Conservation (phyloP, 192 early-diverging fungal genomes). For the Podila minutissima region DNA sequence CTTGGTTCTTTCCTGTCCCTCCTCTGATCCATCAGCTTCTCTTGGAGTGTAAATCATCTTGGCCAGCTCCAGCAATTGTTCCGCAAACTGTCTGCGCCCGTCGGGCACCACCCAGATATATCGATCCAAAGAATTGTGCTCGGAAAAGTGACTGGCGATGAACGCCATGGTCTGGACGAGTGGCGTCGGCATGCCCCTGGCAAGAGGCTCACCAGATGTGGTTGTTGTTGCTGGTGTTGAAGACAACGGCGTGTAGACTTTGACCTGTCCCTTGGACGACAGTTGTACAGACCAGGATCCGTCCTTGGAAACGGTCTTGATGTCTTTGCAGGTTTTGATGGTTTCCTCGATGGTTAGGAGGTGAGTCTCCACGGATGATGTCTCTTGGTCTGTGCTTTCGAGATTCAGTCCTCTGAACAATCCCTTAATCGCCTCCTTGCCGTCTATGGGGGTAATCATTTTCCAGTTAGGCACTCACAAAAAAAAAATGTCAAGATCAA, state of each 20-base stretch:
- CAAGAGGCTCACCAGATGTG: not conserved
- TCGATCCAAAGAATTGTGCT: not conserved
- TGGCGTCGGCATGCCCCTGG: slow-evolving; percentile 4
- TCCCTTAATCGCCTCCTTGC: not conserved
- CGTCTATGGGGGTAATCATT: not conserved
- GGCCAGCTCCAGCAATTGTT: slow-evolving; percentile 20
- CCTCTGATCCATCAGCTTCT: not conserved
- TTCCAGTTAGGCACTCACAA: too few relatives aligned
- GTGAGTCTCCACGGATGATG: not conserved
- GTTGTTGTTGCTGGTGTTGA: not conserved
- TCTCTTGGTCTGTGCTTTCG: not conserved
- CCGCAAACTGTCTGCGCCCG: slow-evolving; percentile 22
- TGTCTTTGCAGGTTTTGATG: not conserved
- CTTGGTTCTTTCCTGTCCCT: not conserved
- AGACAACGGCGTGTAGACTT: slow-evolving; percentile 9
- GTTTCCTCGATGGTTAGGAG: slow-evolving; percentile 7
- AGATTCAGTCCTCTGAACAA: slow-evolving; percentile 22
- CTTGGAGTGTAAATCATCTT: slow-evolving; percentile 5
- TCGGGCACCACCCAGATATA: slow-evolving; percentile 42
- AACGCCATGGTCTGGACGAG: slow-evolving; percentile 6
- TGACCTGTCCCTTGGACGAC: slow-evolving; percentile 15
- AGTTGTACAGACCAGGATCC: slow-evolving; percentile 24
- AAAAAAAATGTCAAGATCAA: too few relatives aligned
- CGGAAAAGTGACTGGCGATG: slow-evolving; percentile 14
- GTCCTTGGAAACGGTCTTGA: slow-evolving; percentile 9